A percentile compares a stretch with the other conserved stretches of the same genome.
Evolutionary conservation across 2,329 filamentous ascomycete genomes (phyloP).

Genomic region (Arthrobotrys entomopaga): DNA sequence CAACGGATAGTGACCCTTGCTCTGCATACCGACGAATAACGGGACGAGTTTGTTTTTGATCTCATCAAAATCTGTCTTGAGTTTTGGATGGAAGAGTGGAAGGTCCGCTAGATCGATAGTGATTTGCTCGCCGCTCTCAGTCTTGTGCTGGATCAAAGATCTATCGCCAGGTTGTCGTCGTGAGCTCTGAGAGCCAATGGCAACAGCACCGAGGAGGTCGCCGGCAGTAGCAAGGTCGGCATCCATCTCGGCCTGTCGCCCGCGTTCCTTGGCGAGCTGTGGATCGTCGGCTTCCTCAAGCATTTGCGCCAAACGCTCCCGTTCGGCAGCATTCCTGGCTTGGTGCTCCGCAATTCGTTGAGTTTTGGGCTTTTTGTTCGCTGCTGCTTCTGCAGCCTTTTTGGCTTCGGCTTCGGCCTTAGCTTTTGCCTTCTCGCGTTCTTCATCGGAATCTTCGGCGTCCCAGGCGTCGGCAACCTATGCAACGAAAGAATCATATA

Average conservation of each 20-base stretch:
- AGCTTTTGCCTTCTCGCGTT: constrained; percentile 93
- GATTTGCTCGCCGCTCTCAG: constrained; percentile 65
- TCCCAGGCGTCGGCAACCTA: constrained; percentile 97
- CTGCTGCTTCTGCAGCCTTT: constrained; percentile 85
- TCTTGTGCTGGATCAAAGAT: constrained; percentile 67
- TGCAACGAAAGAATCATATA: constrained; percentile 32
- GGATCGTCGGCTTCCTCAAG: constrained; percentile 67
- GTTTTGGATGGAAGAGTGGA: constrained; percentile 86
- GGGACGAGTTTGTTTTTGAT: constrained; percentile 82
- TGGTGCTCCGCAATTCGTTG: constrained; percentile 78
- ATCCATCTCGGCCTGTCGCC: constrained; percentile 82
- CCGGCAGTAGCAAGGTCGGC: constrained; percentile 88
- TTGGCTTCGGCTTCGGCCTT: constrained; percentile 86
- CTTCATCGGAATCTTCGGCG: constrained; percentile 94
- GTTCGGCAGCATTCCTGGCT: constrained; percentile 67
- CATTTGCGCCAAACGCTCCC: constrained; percentile 67
- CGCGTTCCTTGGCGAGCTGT: constrained; percentile 78
- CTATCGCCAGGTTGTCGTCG: constrained; percentile 75
- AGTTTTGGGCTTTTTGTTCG: constrained; percentile 88
- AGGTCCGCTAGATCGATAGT: constrained; percentile 81
- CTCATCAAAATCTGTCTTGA: constrained; percentile 84
- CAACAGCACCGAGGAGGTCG: constrained; percentile 84
- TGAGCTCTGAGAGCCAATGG: constrained; percentile 66
- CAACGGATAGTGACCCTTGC: constrained; percentile 88
- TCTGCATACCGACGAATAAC: constrained; percentile 76